A percentile compares a stretch with the other conserved stretches of the same genome.
Evolutionary conservation across 331 rosid species (phyloP).

Genomic region (Quercus lobata): DNA sequence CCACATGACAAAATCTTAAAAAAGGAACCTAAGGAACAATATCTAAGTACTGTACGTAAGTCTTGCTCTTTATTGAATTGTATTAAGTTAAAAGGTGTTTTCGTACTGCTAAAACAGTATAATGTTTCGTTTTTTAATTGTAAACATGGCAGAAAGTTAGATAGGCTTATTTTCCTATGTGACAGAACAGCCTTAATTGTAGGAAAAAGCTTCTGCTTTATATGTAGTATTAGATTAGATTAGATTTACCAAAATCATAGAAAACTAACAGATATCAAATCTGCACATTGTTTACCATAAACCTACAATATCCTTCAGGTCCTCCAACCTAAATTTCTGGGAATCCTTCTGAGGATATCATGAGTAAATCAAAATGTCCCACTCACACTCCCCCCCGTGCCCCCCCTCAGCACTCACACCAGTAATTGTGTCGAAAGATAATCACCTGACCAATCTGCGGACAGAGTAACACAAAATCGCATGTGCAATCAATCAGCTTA

Average conservation of each 20-base stretch:
- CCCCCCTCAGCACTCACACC: neutral
- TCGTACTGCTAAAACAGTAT: no score
- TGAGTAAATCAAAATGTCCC: neutral
- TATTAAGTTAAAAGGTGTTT: no score
- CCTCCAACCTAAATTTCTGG: neutral
- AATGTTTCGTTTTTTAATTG: no score
- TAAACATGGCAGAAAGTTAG: no score
- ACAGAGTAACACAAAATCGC: slow-evolving; percentile 56
- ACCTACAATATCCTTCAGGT: neutral
- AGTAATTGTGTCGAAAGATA: neutral
- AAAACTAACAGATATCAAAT: neutral
- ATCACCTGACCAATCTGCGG: slow-evolving; percentile 90
- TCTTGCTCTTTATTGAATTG: no score
- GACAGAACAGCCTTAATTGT: no score
- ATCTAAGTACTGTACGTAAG: no score
- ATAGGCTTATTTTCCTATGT: no score
- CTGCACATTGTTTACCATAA: neutral
- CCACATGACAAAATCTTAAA: no score
- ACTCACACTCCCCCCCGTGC: neutral
- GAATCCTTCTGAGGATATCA: neutral
- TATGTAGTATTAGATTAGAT: no score
- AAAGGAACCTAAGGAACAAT: no score
- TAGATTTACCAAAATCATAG: neutral
- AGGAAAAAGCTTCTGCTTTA: no score
- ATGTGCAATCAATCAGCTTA: slow-evolving; percentile 75